Evolutionary conservation across 345 rosid species (phyloP).

Genomic region (Aethionema arabicum): DNA sequence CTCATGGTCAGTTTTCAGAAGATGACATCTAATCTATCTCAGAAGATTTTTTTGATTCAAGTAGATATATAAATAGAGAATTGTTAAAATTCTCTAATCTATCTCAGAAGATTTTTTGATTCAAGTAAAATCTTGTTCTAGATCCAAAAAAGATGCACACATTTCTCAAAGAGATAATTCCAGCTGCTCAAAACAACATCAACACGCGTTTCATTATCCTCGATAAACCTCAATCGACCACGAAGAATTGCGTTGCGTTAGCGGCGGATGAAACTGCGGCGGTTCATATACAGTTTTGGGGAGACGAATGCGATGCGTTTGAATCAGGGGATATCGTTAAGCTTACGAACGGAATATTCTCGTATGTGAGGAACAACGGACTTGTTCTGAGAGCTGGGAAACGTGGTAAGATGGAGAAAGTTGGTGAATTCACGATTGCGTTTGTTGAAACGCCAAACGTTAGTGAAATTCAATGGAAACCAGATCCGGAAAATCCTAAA

Average conservation of each 20-base stretch:
- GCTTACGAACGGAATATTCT: slow-evolving; percentile 63
- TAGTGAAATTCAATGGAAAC: slow-evolving; percentile 68
- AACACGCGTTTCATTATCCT: slow-evolving; percentile 60
- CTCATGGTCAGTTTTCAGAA: slow-evolving; percentile 69
- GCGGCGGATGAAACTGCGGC: slow-evolving; percentile 76
- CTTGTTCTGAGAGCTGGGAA: slow-evolving; percentile 61
- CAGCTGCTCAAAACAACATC: slow-evolving; percentile 71
- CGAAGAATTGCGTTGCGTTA: slow-evolving; percentile 55
- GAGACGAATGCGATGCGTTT: slow-evolving; percentile 65
- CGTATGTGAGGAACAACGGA: slow-evolving; percentile 48
- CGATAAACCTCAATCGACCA: slow-evolving; percentile 46
- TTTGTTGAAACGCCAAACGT: slow-evolving; percentile 78
- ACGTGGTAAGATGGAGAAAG: slow-evolving; percentile 58
- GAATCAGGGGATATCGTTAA: slow-evolving; percentile 57
- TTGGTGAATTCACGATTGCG: slow-evolving; percentile 60
- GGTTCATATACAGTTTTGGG: slow-evolving; percentile 74
- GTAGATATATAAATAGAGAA: too few relatives aligned
- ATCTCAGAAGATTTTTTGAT: too few relatives aligned
- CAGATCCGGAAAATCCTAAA: slow-evolving; percentile 47
- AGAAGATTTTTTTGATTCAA: too few relatives aligned
- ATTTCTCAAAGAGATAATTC: slow-evolving; percentile 50
- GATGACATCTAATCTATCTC: too few relatives aligned
- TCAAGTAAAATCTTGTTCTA: too few relatives aligned
- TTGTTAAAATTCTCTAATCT: too few relatives aligned
- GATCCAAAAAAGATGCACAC: slow-evolving; percentile 26